Evolutionary conservation across 2,329 filamentous ascomycete genomes (phyloP).

Genomic region (Neoascochyta sp.): DNA sequence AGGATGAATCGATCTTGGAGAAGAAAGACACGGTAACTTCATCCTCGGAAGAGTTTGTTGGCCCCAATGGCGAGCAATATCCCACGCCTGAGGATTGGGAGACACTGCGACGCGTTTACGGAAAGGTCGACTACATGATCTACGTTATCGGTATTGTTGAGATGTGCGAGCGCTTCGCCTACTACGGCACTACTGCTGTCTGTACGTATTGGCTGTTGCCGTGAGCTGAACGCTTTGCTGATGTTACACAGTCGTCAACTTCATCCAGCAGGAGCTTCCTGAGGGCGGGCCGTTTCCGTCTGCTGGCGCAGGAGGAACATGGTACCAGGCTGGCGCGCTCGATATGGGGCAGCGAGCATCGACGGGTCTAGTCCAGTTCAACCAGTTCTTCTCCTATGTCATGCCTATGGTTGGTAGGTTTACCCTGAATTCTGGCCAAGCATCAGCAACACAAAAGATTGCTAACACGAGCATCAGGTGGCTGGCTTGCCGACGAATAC

Average conservation of each 20-base stretch:
- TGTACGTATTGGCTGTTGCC: slow-evolving; percentile 6
- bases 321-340: slow-evolving; percentile 27
- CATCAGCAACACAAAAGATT: too few species aligned
- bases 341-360: slow-evolving; percentile 26
- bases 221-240: slow-evolving; percentile 1
- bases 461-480: slow-evolving; percentile 52
- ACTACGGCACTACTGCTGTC: slow-evolving; percentile 31
- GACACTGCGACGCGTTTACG: slow-evolving; percentile 29
- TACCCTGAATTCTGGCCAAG: slow-evolving; percentile 1
- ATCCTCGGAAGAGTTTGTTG: slow-evolving; percentile 9
- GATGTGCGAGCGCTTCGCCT: slow-evolving; percentile 29
- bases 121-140: slow-evolving; percentile 29
- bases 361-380: slow-evolving; percentile 22
- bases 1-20: slow-evolving; percentile 5
- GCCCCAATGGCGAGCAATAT: slow-evolving; percentile 23
- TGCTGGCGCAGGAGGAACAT: slow-evolving; percentile 40
- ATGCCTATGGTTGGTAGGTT: slow-evolving; percentile 23
- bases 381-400: slow-evolving; percentile 20
- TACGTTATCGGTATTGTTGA: slow-evolving; percentile 32
- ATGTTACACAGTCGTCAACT: slow-evolving; percentile 22
- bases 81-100: slow-evolving; percentile 28
- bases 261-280: slow-evolving; percentile 46
- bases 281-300: slow-evolving; percentile 47
- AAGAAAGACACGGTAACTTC: slow-evolving; percentile 8
- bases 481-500: slow-evolving; percentile 57